Conservation (phyloP, 257 asterid genomes). For the Thymus quinquecostatus region DNA sequence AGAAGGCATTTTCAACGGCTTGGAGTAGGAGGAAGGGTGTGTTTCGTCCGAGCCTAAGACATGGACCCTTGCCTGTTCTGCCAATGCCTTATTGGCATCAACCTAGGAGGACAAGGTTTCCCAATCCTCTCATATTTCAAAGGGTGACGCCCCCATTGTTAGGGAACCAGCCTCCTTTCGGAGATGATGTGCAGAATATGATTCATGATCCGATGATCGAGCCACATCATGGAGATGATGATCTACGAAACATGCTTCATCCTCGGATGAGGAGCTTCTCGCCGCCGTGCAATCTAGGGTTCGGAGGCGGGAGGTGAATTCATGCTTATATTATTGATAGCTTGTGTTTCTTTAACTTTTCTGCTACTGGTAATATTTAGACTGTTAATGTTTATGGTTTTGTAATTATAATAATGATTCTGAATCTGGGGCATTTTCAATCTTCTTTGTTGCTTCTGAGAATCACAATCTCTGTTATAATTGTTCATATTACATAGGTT, state of each 20-base stretch:
- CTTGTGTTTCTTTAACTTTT: neutral
- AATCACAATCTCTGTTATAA: too few relatives aligned
- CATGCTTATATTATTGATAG: neutral
- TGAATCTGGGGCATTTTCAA: neutral
- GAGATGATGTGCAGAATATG: slow-evolving; percentile 28
- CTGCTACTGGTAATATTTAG: too few relatives aligned
- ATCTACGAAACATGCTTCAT: slow-evolving; percentile 10
- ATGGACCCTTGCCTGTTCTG: neutral
- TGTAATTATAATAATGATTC: neutral
- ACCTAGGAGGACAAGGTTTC: slow-evolving; percentile 40
- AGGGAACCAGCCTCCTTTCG: slow-evolving; percentile 47
- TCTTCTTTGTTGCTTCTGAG: too few relatives aligned
- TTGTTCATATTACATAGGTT: too few relatives aligned
- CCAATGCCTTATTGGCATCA: slow-evolving; percentile 16
- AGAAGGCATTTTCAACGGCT: slow-evolving; percentile 49
- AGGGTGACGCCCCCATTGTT: slow-evolving; percentile 38
- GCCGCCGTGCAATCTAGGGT: slow-evolving; percentile 49
- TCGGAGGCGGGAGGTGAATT: slow-evolving; percentile 31
- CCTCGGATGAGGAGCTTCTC: slow-evolving; percentile 32
- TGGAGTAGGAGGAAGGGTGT: slow-evolving; percentile 44
- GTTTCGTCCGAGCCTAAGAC: slow-evolving; percentile 29
- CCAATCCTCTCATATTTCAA: slow-evolving; percentile 37
- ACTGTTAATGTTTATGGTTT: neutral
- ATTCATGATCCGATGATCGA: neutral
- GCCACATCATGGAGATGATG: neutral